phyloP scores from a whole-genome alignment of 164 flowering plant genomes.

The Umbilicus rupestris region DNA sequence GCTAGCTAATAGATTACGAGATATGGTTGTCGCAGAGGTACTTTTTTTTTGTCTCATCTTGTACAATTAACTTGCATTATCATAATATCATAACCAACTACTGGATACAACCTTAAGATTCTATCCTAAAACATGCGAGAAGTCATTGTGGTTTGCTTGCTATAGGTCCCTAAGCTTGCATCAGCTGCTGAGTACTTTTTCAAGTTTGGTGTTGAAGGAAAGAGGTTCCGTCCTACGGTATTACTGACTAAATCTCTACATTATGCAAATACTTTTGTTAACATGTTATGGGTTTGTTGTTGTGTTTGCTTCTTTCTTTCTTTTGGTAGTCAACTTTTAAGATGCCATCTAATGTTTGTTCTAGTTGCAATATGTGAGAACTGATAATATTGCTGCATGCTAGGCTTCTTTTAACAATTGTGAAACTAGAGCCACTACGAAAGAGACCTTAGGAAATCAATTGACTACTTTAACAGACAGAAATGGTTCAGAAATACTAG shows the following conservation, averaged over 20 bases:
- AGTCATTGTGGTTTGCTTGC: too few relatives aligned
- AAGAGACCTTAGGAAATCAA: neutral
- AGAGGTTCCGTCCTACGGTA: conserved; percentile 93
- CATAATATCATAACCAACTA: neutral
- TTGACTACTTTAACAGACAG: neutral
- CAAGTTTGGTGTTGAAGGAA: conserved; percentile 92
- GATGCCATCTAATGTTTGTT: neutral
- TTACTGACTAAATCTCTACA: neutral
- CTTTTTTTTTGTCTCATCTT: neutral
- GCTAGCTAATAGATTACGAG: conserved; percentile 63
- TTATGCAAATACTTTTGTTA: neutral
- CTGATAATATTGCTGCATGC: neutral
- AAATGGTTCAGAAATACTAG: neutral
- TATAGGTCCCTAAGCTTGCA: conserved; percentile 89
- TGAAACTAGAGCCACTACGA: neutral
- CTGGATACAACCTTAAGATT: neutral
- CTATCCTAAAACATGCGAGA: neutral
- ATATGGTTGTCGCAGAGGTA: conserved; percentile 93
- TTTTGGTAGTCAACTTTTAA: neutral
- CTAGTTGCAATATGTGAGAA: neutral
- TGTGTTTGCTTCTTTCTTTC: neutral
- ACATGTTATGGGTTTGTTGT: neutral
- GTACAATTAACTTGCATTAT: neutral
- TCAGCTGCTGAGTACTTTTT: conserved; percentile 97
- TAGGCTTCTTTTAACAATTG: neutral